Percentiles rank a stretch among this genome's conserved stretches.
Conservation (phyloP, 768 basidiomycete species). For the Kwoniella botswanensis region DNA sequence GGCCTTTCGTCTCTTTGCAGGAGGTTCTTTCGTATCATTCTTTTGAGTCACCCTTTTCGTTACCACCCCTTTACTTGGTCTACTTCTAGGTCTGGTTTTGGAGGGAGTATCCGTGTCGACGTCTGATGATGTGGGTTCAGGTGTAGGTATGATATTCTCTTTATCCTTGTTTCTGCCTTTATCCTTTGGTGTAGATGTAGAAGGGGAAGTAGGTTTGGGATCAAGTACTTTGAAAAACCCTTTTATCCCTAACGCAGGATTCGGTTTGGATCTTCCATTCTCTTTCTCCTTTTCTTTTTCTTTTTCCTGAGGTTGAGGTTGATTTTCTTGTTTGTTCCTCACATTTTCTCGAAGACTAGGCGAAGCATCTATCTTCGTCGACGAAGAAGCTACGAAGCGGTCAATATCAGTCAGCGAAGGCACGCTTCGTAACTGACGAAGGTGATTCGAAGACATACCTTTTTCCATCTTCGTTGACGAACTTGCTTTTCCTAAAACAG, state of each 20-base stretch:
- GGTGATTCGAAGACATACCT: not conserved
- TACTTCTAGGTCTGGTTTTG: not conserved
- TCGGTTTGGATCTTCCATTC: constrained; percentile 10
- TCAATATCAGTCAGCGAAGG: too few relatives aligned
- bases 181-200: not conserved
- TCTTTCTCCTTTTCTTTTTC: constrained; percentile 1
- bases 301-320: not conserved
- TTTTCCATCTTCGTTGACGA: constrained; percentile 4
- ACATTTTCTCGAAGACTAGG: not conserved
- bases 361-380: not conserved
- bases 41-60: not conserved
- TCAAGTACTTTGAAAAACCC: constrained; percentile 19
- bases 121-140: constrained; percentile 5
- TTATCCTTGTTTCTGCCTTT: not conserved
- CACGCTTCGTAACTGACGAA: not conserved
- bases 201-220: not conserved
- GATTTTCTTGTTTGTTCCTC: not conserved
- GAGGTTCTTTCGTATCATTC: constrained; percentile 8
- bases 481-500: not conserved
- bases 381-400: not conserved
- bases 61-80: not conserved
- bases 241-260: constrained; percentile 19
- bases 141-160: constrained; percentile 15
- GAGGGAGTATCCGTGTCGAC: constrained; percentile 4
- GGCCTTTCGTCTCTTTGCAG: constrained; percentile 1